Percentiles rank a stretch among this genome's conserved stretches.
Evolutionary conservation across 2,329 filamentous ascomycete species (phyloP).

Genomic region (Davidsoniella australis): DNA sequence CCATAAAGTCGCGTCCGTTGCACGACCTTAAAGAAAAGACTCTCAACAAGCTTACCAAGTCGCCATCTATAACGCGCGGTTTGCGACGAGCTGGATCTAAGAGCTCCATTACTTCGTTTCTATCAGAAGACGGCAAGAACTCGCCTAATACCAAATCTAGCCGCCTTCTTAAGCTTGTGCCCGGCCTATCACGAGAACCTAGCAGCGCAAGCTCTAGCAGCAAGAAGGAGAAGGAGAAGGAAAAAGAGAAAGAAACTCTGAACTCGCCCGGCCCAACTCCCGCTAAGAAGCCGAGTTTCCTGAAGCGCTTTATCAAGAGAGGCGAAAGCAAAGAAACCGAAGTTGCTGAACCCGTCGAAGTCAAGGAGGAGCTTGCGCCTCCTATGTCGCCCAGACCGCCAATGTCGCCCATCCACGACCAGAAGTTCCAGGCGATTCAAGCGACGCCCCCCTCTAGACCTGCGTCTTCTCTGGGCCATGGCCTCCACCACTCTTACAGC

Average conservation of each 20-base stretch:
- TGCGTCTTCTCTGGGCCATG: slow-evolving; percentile 6
- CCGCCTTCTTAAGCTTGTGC: slow-evolving; percentile 9
- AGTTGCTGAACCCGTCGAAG: not conserved
- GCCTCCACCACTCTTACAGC: slow-evolving; percentile 5
- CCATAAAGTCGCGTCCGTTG: not conserved
- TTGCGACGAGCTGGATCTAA: slow-evolving; percentile 10
- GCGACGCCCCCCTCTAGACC: slow-evolving; percentile 5
- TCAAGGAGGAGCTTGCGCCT: not conserved
- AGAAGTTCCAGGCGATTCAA: not conserved
- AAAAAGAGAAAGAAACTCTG: slow-evolving; percentile 2
- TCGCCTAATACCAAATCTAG: slow-evolving; percentile 7
- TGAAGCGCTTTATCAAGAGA: slow-evolving; percentile 9
- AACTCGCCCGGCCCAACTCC: slow-evolving; percentile 1
- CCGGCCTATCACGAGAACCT: slow-evolving; percentile 8
- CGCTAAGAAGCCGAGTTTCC: slow-evolving; percentile 7
- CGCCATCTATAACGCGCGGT: slow-evolving; percentile 10
- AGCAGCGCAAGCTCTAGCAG: slow-evolving; percentile 5
- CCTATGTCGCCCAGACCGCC: slow-evolving; percentile 1
- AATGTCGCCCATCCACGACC: slow-evolving; percentile 4
- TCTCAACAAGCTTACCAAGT: slow-evolving; percentile 6
- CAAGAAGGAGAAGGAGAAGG: slow-evolving; percentile 5
- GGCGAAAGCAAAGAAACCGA: slow-evolving; percentile 6
- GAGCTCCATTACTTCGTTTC: slow-evolving; percentile 9
- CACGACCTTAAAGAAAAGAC: slow-evolving; percentile 9
- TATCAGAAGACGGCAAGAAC: slow-evolving; percentile 9